Percentiles rank a stretch among this genome's conserved stretches.
phyloP scores from a whole-genome alignment of 306 rosid species.

The Citrullus amarus region DNA sequence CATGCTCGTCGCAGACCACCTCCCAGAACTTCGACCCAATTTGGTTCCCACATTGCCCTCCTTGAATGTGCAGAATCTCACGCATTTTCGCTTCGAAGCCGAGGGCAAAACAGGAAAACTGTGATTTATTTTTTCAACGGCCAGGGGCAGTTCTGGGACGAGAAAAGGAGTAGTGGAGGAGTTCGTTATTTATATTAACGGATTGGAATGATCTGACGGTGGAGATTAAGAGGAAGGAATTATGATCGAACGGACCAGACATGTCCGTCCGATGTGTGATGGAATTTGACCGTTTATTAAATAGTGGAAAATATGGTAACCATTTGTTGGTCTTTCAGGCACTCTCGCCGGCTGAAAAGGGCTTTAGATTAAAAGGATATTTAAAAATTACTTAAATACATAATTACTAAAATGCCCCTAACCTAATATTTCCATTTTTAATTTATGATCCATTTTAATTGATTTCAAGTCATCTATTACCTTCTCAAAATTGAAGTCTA shows the following conservation, averaged over 20 bases:
- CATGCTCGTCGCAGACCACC: slow-evolving; percentile 57
- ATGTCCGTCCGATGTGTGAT: background rate
- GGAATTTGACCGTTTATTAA: background rate
- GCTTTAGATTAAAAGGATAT: background rate
- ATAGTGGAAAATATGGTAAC: background rate
- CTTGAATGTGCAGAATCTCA: slow-evolving; percentile 70
- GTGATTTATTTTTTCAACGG: slow-evolving; percentile 5
- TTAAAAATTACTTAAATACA: background rate
- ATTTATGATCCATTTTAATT: too few relatives aligned
- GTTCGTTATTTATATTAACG: slow-evolving; percentile 21
- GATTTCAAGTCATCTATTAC: too few relatives aligned
- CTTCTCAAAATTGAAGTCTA: too few relatives aligned
- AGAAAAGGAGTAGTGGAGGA: background rate
- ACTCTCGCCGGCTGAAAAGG: slow-evolving; percentile 20
- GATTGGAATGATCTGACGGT: slow-evolving; percentile 6
- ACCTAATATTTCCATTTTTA: background rate
- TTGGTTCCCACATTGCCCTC: slow-evolving; percentile 74
- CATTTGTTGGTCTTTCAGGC: slow-evolving; percentile 8
- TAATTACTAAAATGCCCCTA: slow-evolving; percentile 2
- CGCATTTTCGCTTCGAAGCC: slow-evolving; percentile 24
- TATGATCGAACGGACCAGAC: slow-evolving; percentile 15
- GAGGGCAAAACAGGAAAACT: slow-evolving; percentile 7
- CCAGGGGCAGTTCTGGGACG: slow-evolving; percentile 4
- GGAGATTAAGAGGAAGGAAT: background rate
- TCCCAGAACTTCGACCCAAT: slow-evolving; percentile 62